Conservation (phyloP, 1,284 basidiomycete genomes). For the Mycena sp. region DNA sequence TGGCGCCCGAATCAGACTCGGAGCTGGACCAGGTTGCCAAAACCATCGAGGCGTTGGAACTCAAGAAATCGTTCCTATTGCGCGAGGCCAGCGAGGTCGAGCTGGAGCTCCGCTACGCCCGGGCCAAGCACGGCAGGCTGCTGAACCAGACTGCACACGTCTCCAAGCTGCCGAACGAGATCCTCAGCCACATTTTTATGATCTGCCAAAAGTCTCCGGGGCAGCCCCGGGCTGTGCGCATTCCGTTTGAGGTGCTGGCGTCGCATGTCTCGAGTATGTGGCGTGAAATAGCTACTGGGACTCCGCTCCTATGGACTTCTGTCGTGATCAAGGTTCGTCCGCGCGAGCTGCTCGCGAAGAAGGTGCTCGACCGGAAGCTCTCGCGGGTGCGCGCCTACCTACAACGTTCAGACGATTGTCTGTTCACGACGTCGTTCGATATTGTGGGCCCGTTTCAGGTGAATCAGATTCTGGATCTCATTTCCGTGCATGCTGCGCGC, state of each 20-base stretch:
- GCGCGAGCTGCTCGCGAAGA: constrained; percentile 28
- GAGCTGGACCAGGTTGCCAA: constrained; percentile 15
- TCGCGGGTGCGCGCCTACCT: constrained; percentile 43
- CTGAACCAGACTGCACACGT: constrained; percentile 45
- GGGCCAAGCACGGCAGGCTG: constrained; percentile 42
- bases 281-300: constrained; percentile 46
- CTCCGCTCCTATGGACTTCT: constrained; percentile 51
- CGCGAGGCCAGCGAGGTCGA: constrained; percentile 35
- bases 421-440: constrained; percentile 46
- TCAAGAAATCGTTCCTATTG: constrained; percentile 21
- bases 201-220: constrained; percentile 39
- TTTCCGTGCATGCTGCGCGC: constrained; percentile 43
- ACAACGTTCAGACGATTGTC: constrained; percentile 43
- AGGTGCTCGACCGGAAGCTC: constrained; percentile 27
- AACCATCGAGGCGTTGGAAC: constrained; percentile 23
- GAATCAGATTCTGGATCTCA: constrained; percentile 36
- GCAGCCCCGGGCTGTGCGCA: constrained; percentile 12
- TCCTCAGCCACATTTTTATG: constrained; percentile 49
- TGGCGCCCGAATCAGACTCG: neutral
- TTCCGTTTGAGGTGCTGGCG: constrained; percentile 45
- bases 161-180: constrained; percentile 48
- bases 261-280: constrained; percentile 52
- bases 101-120: constrained; percentile 39
- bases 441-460: constrained; percentile 34
- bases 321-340: constrained; percentile 42